These are phyloP conservation scores for Marasmius sp. DNA, from an alignment of 1,284 basidiomycete genomes.

Conservation along the genomic window DNA sequence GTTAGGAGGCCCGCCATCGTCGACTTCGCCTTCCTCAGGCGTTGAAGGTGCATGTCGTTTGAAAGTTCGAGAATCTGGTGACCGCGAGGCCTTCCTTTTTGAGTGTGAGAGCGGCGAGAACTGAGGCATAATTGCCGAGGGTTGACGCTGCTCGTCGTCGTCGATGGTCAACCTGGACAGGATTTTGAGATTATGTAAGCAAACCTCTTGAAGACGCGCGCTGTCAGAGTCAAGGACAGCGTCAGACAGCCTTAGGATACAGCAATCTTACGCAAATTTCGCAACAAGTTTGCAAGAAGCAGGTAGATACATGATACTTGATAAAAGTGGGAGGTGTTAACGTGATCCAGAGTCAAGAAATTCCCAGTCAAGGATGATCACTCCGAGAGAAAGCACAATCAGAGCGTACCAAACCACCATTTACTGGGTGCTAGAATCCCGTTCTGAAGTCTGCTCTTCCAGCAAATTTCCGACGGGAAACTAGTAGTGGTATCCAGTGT, in stretches of 20 bases:
- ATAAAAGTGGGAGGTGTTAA: too few species aligned
- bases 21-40: conserved; percentile 78
- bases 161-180: neutral
- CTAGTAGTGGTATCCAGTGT: conserved; percentile 60
- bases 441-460: conserved; percentile 58
- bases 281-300: too few species aligned
- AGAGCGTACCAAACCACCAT: conserved; percentile 53
- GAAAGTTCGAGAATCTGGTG: conserved; percentile 45
- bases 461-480: conserved; percentile 46
- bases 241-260: too few species aligned
- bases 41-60: conserved; percentile 66
- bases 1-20: conserved; percentile 34
- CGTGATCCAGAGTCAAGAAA: neutral
- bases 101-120: conserved; percentile 19
- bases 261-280: too few species aligned
- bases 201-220: neutral
- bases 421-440: conserved; percentile 36
- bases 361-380: neutral
- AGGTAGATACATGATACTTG: too few species aligned
- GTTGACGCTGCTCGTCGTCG: conserved; percentile 3
- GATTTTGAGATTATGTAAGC: neutral
- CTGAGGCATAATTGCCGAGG: neutral
- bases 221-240: too few species aligned
- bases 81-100: conserved; percentile 58
- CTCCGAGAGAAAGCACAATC: neutral